Percentiles rank a stretch among this genome's conserved stretches.
phyloP scores from a whole-genome alignment of 2,329 filamentous ascomycete genomes.

The Penicillium nordicum region DNA sequence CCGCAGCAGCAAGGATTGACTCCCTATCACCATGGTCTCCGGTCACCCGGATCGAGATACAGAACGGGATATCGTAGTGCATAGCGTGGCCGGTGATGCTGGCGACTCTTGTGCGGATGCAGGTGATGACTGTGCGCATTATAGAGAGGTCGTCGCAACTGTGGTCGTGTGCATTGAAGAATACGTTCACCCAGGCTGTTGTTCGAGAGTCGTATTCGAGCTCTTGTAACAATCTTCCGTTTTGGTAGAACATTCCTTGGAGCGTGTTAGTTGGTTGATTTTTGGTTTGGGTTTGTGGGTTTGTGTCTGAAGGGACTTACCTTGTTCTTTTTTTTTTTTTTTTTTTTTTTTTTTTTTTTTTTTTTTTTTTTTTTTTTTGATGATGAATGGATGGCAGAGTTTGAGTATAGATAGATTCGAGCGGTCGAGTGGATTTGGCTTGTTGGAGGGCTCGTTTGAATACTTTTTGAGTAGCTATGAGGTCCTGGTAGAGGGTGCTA shows the following conservation, averaged over 20 bases:
- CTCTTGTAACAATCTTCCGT: background rate
- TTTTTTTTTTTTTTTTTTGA: too few relatives aligned
- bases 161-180: background rate
- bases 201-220: background rate
- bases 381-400: background rate
- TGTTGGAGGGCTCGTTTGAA: background rate
- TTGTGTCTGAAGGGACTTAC: background rate
- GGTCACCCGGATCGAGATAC: constrained; percentile 1
- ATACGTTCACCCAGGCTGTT: constrained; percentile 1
- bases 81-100: constrained; percentile 2
- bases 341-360: too few relatives aligned
- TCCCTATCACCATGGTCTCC: background rate
- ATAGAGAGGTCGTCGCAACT: background rate
- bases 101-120: constrained; percentile 1
- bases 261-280: background rate
- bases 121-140: constrained; percentile 6
- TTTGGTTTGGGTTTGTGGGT: background rate
- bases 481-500: background rate
- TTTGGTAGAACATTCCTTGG: constrained; percentile 2
- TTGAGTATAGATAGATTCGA: background rate
- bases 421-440: background rate
- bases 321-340: too few relatives aligned
- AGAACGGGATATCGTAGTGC: background rate
- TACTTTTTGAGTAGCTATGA: background rate
- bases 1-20: constrained; percentile 2